Percentiles rank a stretch among this genome's conserved stretches.
phyloP scores from a whole-genome alignment of 192 early-diverging fungal genomes.

The Oehlia diaphana region DNA sequence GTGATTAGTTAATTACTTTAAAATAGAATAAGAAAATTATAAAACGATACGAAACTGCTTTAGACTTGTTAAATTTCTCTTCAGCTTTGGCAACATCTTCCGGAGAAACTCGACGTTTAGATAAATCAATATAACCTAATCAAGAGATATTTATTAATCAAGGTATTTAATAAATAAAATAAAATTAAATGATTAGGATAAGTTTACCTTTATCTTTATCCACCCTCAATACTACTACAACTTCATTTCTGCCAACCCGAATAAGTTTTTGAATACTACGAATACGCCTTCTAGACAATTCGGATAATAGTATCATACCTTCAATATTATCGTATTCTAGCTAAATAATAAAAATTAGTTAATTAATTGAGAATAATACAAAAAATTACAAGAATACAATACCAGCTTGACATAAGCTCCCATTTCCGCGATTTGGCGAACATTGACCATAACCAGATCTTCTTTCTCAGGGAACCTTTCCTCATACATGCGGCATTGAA shows the following conservation, averaged over 20 bases:
- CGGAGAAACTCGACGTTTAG: slow-evolving; percentile 87
- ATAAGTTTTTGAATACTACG: slow-evolving; percentile 95
- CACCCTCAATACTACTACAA: slow-evolving; percentile 90
- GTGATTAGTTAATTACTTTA: background rate
- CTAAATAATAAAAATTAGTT: slow-evolving; percentile 20
- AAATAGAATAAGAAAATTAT: background rate
- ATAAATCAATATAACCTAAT: slow-evolving; percentile 95
- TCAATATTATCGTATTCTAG: slow-evolving; percentile 97
- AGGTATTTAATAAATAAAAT: background rate
- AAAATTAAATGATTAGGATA: background rate
- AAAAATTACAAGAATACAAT: background rate
- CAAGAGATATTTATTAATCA: too few relatives aligned
- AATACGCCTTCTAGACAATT: slow-evolving; percentile 93
- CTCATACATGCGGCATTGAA: slow-evolving; percentile 93
- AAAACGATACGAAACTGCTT: slow-evolving; percentile 52
- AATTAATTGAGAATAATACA: background rate
- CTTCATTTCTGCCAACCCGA: slow-evolving; percentile 89
- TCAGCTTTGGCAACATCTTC: slow-evolving; percentile 90
- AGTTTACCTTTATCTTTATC: slow-evolving; percentile 90
- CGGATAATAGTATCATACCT: slow-evolving; percentile 94
- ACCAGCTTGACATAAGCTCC: slow-evolving; percentile 93
- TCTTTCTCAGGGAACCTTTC: slow-evolving; percentile 91
- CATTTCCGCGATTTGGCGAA: slow-evolving; percentile 92
- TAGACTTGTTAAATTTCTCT: slow-evolving; percentile 93
- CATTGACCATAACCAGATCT: slow-evolving; percentile 96